A percentile compares a stretch with the other conserved stretches of the same genome.
Conservation (phyloP, 768 basidiomycete species). For the Arthromyces matolae region DNA sequence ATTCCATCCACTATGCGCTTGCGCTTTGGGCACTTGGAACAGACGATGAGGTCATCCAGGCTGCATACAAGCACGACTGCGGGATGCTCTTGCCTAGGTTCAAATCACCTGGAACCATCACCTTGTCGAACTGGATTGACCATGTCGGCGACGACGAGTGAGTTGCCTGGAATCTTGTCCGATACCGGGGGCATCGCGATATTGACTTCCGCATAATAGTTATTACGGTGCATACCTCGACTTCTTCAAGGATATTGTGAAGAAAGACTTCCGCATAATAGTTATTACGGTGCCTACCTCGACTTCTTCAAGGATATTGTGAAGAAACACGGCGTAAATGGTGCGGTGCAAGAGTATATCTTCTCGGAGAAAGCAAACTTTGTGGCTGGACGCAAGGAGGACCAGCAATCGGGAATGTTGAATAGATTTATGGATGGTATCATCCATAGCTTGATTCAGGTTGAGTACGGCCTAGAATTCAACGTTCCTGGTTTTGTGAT, state of each 20-base stretch:
- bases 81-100: constrained; percentile 31
- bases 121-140: constrained; percentile 41
- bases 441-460: constrained; percentile 63
- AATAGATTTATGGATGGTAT: constrained; percentile 52
- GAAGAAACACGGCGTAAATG: constrained; percentile 35
- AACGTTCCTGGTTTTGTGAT: constrained; percentile 51
- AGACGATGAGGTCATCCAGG: constrained; percentile 23
- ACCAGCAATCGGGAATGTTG: constrained; percentile 39
- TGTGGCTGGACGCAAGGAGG: constrained; percentile 20
- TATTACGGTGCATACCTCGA: no score
- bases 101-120: constrained; percentile 40
- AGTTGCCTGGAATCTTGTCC: no score
- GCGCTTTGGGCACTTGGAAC: constrained; percentile 26
- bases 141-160: constrained; percentile 56
- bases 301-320: constrained; percentile 42
- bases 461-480: constrained; percentile 63
- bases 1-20: constrained; percentile 23
- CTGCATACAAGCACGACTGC: constrained; percentile 29
- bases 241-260: no score
- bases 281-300: constrained; percentile 55
- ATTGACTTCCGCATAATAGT: no score
- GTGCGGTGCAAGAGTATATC: constrained; percentile 50
- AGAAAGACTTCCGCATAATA: constrained; percentile 16
- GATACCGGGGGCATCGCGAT: no score
- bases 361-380: constrained; percentile 49